A percentile compares a stretch with the other conserved stretches of the same genome.
Conservation (phyloP, 306 rosid genomes). For the Prunus campanulata region DNA sequence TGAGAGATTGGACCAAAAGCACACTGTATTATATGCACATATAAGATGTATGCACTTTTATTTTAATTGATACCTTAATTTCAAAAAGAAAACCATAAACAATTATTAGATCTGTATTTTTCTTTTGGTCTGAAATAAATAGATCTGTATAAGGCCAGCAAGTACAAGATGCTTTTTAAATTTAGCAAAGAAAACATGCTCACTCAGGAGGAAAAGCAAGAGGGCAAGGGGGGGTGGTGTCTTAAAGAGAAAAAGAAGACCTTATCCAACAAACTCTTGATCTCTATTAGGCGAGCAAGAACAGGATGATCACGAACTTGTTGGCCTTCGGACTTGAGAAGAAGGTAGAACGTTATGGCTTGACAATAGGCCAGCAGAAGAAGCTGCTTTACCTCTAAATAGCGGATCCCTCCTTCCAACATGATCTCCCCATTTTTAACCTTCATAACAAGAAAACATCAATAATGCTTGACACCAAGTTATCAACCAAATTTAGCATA, state of each 20-base stretch:
- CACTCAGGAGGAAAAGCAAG: too few species aligned
- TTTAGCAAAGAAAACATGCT: too few species aligned
- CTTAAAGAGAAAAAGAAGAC: slow-evolving; percentile 34
- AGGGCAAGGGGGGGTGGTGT: neutral
- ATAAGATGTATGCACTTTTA: neutral
- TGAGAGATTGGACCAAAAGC: neutral
- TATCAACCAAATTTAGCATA: neutral
- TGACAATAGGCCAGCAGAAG: slow-evolving; percentile 75
- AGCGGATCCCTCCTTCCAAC: slow-evolving; percentile 60
- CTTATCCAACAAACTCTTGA: slow-evolving; percentile 72
- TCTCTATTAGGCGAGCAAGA: slow-evolving; percentile 71
- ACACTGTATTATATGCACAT: neutral
- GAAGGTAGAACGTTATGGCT: slow-evolving; percentile 82
- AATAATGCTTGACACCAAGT: neutral
- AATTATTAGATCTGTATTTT: too few species aligned
- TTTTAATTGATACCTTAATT: neutral
- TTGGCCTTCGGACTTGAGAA: slow-evolving; percentile 91
- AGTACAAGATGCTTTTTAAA: neutral
- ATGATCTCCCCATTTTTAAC: slow-evolving; percentile 46
- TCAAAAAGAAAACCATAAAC: too few species aligned
- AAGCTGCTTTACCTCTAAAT: slow-evolving; percentile 73
- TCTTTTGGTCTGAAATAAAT: too few species aligned
- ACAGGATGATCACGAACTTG: slow-evolving; percentile 78
- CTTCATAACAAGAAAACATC: slow-evolving; percentile 40
- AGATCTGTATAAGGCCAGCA: neutral